A percentile compares a stretch with the other conserved stretches of the same genome.
Evolutionary conservation across 2,329 filamentous ascomycete species (phyloP).

Genomic region (Thielaviopsis populi): DNA sequence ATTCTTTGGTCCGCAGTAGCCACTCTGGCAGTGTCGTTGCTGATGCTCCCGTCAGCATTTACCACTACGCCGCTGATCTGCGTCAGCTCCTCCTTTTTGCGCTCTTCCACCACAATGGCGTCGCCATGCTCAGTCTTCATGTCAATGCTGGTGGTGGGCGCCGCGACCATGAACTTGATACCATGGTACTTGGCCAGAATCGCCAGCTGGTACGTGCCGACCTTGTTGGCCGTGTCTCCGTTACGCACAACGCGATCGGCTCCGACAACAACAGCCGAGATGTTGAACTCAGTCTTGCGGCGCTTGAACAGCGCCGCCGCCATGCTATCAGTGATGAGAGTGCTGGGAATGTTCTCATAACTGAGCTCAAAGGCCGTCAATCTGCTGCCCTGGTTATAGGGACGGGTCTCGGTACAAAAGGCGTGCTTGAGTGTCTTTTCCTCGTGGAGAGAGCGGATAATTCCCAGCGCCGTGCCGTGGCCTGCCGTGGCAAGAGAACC

Average conservation of each 20-base stretch:
- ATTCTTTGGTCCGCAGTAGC: slow-evolving; percentile 68
- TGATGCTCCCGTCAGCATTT: slow-evolving; percentile 45
- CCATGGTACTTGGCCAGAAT: slow-evolving; percentile 81
- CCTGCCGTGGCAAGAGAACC: slow-evolving; percentile 92
- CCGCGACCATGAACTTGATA: slow-evolving; percentile 87
- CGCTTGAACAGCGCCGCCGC: slow-evolving; percentile 66
- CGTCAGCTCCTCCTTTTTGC: slow-evolving; percentile 67
- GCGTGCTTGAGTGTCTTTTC: slow-evolving; percentile 57
- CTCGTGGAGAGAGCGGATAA: slow-evolving; percentile 68
- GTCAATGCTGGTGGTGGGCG: slow-evolving; percentile 88
- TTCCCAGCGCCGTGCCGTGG: slow-evolving; percentile 90
- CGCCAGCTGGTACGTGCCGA: slow-evolving; percentile 84
- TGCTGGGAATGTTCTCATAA: slow-evolving; percentile 80
- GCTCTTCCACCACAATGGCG: slow-evolving; percentile 82
- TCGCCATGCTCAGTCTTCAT: slow-evolving; percentile 60
- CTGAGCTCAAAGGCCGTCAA: slow-evolving; percentile 95
- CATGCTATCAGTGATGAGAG: slow-evolving; percentile 93
- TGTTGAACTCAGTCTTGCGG: slow-evolving; percentile 46
- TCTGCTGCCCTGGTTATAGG: slow-evolving; percentile 93
- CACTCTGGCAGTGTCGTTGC: slow-evolving; percentile 49
- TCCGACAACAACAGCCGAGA: slow-evolving; percentile 81
- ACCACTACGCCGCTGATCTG: slow-evolving; percentile 66
- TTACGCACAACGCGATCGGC: slow-evolving; percentile 92
- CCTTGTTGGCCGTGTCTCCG: slow-evolving; percentile 96
- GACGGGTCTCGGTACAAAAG: slow-evolving; percentile 91